phyloP scores from a whole-genome alignment of 345 rosid species.

The Eucalyptus regnans region DNA sequence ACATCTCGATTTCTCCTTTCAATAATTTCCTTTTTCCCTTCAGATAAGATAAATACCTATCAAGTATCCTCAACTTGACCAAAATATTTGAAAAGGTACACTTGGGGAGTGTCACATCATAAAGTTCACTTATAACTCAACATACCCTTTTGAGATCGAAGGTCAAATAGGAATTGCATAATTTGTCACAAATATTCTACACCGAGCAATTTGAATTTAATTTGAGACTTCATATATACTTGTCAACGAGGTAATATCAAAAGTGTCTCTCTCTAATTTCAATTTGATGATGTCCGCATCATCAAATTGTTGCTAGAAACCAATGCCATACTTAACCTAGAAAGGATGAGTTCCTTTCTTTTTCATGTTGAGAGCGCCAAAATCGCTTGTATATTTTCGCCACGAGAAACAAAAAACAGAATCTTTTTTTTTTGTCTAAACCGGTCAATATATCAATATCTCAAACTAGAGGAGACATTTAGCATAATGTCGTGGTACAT shows the following conservation, averaged over 20 bases:
- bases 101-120: not conserved
- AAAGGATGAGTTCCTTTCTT: not conserved
- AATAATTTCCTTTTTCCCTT: not conserved
- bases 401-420: not conserved
- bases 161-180: accelerated
- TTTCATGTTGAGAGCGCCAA: not conserved
- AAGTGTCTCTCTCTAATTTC: not conserved
- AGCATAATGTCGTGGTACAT: no score
- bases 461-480: no score
- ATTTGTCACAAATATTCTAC: no score
- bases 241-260: not conserved
- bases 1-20: not conserved
- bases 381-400: not conserved
- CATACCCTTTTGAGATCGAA: not conserved
- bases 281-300: not conserved
- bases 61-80: not conserved
- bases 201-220: not conserved
- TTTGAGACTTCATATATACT: not conserved
- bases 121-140: not conserved
- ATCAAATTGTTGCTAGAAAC: not conserved
- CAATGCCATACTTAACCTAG: not conserved
- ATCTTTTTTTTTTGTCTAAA: no score
- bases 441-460: no score
- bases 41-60: not conserved
- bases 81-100: not conserved